Conservation (phyloP, 164 flowering plant genomes). For the Chimonanthus praecox region DNA sequence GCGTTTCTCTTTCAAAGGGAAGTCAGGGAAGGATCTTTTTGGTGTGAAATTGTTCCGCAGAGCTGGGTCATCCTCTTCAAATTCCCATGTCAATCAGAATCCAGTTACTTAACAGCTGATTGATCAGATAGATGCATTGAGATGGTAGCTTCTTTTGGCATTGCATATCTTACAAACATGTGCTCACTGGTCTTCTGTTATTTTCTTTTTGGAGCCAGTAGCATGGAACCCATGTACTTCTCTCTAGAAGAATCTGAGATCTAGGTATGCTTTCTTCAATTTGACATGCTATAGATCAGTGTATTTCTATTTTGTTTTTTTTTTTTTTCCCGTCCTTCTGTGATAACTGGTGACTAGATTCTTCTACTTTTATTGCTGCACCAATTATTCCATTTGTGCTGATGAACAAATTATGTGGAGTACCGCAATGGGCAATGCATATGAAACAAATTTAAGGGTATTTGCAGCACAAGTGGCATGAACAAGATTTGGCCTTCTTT, state of each 20-base stretch:
- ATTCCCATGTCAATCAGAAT: conserved; percentile 7
- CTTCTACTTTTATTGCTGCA: not conserved
- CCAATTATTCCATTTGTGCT: too few species aligned
- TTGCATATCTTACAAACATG: not conserved
- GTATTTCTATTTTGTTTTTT: not conserved
- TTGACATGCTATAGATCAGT: not conserved
- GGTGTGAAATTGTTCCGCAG: conserved; percentile 21
- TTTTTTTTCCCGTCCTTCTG: not conserved
- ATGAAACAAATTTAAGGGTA: too few species aligned
- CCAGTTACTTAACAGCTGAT: conserved; percentile 8
- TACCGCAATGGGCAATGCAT: too few species aligned
- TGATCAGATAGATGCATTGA: conserved; percentile 1
- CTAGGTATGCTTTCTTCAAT: not conserved
- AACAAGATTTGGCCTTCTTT: too few species aligned
- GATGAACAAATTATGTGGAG: too few species aligned
- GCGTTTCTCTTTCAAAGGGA: conserved; percentile 8
- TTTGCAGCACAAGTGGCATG: too few species aligned
- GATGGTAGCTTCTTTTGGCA: not conserved
- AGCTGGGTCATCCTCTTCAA: conserved; percentile 22
- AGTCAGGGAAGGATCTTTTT: conserved; percentile 21
- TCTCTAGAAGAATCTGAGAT: not conserved
- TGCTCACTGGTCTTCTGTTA: not conserved
- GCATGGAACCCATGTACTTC: not conserved
- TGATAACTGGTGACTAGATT: not conserved
- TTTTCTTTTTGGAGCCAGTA: not conserved